Conservation (phyloP, 2,329 filamentous ascomycete species). For the Ophiostoma ulmi region DNA sequence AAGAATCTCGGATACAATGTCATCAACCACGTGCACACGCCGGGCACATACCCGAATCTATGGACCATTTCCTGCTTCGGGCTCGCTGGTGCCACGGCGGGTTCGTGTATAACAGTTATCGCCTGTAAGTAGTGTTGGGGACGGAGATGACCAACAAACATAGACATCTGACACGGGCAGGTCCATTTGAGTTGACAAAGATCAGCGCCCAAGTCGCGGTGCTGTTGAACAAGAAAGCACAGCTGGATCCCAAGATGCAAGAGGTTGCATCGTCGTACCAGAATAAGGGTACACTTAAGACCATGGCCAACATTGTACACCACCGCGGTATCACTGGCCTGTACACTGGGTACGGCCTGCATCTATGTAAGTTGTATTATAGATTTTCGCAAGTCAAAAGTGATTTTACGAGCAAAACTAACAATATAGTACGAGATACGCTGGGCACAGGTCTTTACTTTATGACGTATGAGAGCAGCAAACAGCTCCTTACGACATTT, state of each 20-base stretch:
- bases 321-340: slow-evolving; percentile 68
- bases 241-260: slow-evolving; percentile 46
- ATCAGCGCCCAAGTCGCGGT: slow-evolving; percentile 81
- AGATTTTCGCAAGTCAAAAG: too few relatives aligned
- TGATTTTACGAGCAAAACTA: not conserved
- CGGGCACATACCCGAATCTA: slow-evolving; percentile 64
- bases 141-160: not conserved
- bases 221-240: slow-evolving; percentile 59
- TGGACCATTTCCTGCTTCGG: slow-evolving; percentile 73
- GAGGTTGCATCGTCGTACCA: slow-evolving; percentile 64
- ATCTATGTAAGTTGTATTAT: slow-evolving; percentile 56
- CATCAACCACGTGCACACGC: slow-evolving; percentile 64
- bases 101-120: slow-evolving; percentile 71
- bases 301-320: slow-evolving; percentile 69
- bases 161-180: slow-evolving; percentile 35
- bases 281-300: slow-evolving; percentile 71
- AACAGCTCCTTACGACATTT: slow-evolving; percentile 73
- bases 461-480: slow-evolving; percentile 81
- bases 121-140: slow-evolving; percentile 54
- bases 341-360: slow-evolving; percentile 75
- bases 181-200: slow-evolving; percentile 85
- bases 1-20: slow-evolving; percentile 64
- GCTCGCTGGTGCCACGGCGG: slow-evolving; percentile 70
- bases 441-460: slow-evolving; percentile 82
- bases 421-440: slow-evolving; percentile 66